Evolutionary conservation across 345 rosid genomes (phyloP), one percentile per base, ranked within the genome.

Genomic region (Nephelium lappaceum): DNA sequence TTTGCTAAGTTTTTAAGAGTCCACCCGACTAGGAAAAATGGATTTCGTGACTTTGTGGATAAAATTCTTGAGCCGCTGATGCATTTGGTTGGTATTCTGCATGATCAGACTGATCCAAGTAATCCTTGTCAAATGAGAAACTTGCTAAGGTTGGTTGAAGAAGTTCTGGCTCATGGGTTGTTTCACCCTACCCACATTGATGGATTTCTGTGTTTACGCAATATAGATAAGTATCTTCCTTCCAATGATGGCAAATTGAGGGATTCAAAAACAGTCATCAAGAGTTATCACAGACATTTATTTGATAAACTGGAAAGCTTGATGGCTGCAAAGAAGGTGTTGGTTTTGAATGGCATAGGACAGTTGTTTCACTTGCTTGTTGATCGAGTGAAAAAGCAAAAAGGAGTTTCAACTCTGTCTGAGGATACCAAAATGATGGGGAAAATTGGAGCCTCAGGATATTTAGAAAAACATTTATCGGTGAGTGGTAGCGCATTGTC

Each of bases 211-310:
- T 85, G 84, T 80, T 87, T 94, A 83, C 84, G 76, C 4, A 85
- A 86, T 81, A 55, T 80, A 38, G 88, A 86, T 74, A 94, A 83
- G 84, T 91, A 91, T 88, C 82, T 81, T 43, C 72, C 82, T 76
- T 76, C 72, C 23, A 18, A 42, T 64, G 88, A 82, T 75, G 91
- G 78, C 15, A 73, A 85, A 68, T 75, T 77, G 12, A 78, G 86
- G 71, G 85, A 75, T 80, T 79, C 80, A 63, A 90, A 83, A 81
- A 80, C 76, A 16, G 75, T 80, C 16, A 66, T 88, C 69, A 82
- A 81, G 83, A 93, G 99, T 85, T 93, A 96, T 76, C 98, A 96
- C 60, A 87, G 95, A 73, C 93, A 93, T 85, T 87, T 93, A 58
- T 93, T 94, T 83, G 85, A 89, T 75, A 89, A 87, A 86, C 81